Conservation (phyloP, 2,329 filamentous ascomycete genomes). For the Trichoderma asperellum region DNA sequence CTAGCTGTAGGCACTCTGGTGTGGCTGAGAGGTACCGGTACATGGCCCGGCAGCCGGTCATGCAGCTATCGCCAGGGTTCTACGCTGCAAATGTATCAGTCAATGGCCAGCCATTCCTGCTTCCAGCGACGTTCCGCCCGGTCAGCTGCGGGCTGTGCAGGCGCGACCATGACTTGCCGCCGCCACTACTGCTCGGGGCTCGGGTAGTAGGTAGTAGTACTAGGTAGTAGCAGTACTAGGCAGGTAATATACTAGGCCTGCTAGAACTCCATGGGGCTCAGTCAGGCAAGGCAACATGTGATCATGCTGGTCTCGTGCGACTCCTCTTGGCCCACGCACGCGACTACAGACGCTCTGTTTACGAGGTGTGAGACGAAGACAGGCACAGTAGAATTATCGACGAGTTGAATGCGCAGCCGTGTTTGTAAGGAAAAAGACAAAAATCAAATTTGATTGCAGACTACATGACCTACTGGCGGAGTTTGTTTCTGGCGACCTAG, state of each 20-base stretch:
- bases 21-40: constrained; percentile 18
- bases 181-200: background rate
- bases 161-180: background rate
- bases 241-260: background rate
- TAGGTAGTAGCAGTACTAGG: background rate
- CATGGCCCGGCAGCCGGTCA: constrained; percentile 1
- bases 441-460: constrained; percentile 23
- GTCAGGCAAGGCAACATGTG: constrained; percentile 22
- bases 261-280: constrained; percentile 8
- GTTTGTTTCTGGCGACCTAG: constrained; percentile 2
- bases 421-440: constrained; percentile 15
- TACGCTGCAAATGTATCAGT: background rate
- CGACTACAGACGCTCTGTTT: constrained; percentile 1
- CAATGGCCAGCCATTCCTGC: background rate
- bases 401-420: background rate
- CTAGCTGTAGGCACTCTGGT: constrained; percentile 3
- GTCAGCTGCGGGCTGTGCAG: constrained; percentile 28
- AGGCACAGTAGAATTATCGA: background rate
- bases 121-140: background rate
- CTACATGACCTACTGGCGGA: constrained; percentile 25
- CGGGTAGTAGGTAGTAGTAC: background rate
- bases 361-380: background rate
- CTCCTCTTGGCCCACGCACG: constrained; percentile 18
- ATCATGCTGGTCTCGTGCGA: constrained; percentile 22
- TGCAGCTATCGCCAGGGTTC: constrained; percentile 9